A percentile compares a stretch with the other conserved stretches of the same genome.
Evolutionary conservation across 2,329 filamentous ascomycete species (phyloP).

Genomic region (Podosphaera aphanis): DNA sequence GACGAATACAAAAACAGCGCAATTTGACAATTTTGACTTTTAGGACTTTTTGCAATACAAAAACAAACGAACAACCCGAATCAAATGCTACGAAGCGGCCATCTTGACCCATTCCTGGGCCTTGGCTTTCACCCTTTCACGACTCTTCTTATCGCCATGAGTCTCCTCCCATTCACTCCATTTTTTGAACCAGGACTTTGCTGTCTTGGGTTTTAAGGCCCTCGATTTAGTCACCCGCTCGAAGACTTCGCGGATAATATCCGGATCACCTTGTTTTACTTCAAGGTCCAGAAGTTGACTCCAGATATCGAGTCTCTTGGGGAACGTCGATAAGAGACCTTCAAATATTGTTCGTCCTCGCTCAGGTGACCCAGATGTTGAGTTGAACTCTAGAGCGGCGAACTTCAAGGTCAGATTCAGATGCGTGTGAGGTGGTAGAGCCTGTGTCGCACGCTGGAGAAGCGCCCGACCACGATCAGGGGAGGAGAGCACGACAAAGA

Average conservation of each 20-base stretch:
- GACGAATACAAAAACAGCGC: too few species aligned
- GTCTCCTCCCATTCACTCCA: constrained; percentile 79
- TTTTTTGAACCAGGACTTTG: constrained; percentile 70
- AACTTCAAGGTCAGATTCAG: constrained; percentile 66
- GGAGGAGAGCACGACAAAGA: constrained; percentile 48
- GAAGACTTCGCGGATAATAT: constrained; percentile 52
- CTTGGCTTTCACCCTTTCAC: constrained; percentile 45
- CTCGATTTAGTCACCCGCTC: constrained; percentile 50
- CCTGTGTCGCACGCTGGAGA: constrained; percentile 63
- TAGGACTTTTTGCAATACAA: too few species aligned
- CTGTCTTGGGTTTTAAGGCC: constrained; percentile 58
- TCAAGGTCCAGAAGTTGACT: constrained; percentile 79
- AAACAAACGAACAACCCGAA: too few species aligned
- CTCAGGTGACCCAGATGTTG: constrained; percentile 59
- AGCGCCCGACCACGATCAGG: constrained; percentile 57
- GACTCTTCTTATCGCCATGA: constrained; percentile 43
- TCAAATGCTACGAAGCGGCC: too few species aligned
- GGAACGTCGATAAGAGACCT: constrained; percentile 58
- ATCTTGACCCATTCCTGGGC: constrained; percentile 43
- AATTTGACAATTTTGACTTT: too few species aligned
- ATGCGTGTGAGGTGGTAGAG: constrained; percentile 41
- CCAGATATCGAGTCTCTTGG: constrained; percentile 82
- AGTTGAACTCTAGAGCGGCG: constrained; percentile 76
- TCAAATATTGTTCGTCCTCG: constrained; percentile 89
- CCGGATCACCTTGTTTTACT: constrained; percentile 30